These are phyloP conservation scores for Phytophthora syringae DNA, from an alignment of 352 stramenopile genomes.

Conservation along the genomic window DNA sequence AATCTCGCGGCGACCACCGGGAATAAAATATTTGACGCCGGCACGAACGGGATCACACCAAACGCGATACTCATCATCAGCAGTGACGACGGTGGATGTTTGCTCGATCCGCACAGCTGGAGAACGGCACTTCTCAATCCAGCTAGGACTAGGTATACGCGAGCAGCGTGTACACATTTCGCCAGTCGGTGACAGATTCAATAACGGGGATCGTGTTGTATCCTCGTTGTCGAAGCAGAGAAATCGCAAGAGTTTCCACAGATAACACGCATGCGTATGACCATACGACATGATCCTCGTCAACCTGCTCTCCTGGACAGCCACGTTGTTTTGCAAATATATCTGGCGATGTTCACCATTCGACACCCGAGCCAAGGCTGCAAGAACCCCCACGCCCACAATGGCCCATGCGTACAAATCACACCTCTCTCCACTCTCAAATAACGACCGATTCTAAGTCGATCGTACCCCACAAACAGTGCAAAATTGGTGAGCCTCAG, in stretches of 20 bases:
- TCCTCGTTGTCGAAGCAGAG: slow-evolving; percentile 93
- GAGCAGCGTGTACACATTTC: slow-evolving; percentile 66
- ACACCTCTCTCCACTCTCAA: background rate
- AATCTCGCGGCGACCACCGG: slow-evolving; percentile 91
- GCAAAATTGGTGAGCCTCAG: slow-evolving; percentile 86
- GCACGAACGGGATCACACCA: slow-evolving; percentile 87
- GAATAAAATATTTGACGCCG: slow-evolving; percentile 92
- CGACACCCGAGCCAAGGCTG: slow-evolving; percentile 46
- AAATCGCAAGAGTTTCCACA: slow-evolving; percentile 85
- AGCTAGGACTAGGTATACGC: slow-evolving; percentile 63
- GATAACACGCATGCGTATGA: slow-evolving; percentile 88
- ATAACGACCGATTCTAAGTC: slow-evolving; percentile 30
- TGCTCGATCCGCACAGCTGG: slow-evolving; percentile 17
- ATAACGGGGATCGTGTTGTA: slow-evolving; percentile 88
- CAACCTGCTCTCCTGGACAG: slow-evolving; percentile 43
- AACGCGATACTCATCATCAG: slow-evolving; percentile 73
- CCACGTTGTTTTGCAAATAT: slow-evolving; percentile 90
- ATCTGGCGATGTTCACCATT: slow-evolving; percentile 76
- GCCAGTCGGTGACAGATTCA: slow-evolving; percentile 48
- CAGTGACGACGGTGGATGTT: slow-evolving; percentile 33
- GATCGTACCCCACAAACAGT: slow-evolving; percentile 73
- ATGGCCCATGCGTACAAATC: slow-evolving; percentile 5
- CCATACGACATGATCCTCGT: slow-evolving; percentile 77
- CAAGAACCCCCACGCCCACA: slow-evolving; percentile 27
- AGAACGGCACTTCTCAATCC: slow-evolving; percentile 25